These are phyloP conservation scores for Aspergillus kassunensis DNA, from an alignment of 495 filamentous ascomycete species.

Conservation along the genomic window DNA sequence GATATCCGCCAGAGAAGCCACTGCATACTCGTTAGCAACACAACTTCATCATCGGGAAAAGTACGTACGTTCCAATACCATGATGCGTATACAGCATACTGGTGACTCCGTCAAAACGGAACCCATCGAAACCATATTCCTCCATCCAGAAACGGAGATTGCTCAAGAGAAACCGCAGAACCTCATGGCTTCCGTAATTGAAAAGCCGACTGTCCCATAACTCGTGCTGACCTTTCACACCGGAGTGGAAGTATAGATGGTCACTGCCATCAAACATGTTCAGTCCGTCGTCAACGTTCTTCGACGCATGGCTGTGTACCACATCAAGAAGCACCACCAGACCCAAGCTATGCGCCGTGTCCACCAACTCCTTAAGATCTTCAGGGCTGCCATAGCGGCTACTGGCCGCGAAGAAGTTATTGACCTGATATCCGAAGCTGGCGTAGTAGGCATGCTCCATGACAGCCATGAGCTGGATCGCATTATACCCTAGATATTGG, in stretches of 20 bases:
- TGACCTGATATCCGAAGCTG: slow-evolving; percentile 97
- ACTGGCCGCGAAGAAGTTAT: slow-evolving; percentile 97
- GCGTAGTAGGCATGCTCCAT: slow-evolving; percentile 99
- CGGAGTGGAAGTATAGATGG: slow-evolving; percentile 91
- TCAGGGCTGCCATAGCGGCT: slow-evolving; percentile 93
- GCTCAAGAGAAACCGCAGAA: slow-evolving; percentile 87
- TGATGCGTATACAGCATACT: slow-evolving; percentile 97
- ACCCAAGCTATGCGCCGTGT: slow-evolving; percentile 89
- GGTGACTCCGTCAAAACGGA: slow-evolving; percentile 96
- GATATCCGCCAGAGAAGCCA: slow-evolving; percentile 96
- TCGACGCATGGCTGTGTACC: slow-evolving; percentile 95
- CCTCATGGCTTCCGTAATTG: slow-evolving; percentile 95
- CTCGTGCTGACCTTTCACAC: slow-evolving; percentile 77
- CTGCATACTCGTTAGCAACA: slow-evolving; percentile 38
- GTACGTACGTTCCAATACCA: slow-evolving; percentile 91
- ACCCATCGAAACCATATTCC: slow-evolving; percentile 93
- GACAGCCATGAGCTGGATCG: slow-evolving; percentile 96
- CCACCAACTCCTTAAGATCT: slow-evolving; percentile 92
- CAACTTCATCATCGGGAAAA: background rate
- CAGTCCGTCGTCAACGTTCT: slow-evolving; percentile 90
- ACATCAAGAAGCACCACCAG: slow-evolving; percentile 92
- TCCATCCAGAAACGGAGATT: slow-evolving; percentile 99
- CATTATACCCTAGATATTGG: slow-evolving; percentile 88
- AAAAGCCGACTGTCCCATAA: slow-evolving; percentile 95
- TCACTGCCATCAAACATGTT: slow-evolving; percentile 95